These are phyloP conservation scores for Mycena polygramma DNA, from an alignment of 768 basidiomycete genomes.

Conservation along the genomic window DNA sequence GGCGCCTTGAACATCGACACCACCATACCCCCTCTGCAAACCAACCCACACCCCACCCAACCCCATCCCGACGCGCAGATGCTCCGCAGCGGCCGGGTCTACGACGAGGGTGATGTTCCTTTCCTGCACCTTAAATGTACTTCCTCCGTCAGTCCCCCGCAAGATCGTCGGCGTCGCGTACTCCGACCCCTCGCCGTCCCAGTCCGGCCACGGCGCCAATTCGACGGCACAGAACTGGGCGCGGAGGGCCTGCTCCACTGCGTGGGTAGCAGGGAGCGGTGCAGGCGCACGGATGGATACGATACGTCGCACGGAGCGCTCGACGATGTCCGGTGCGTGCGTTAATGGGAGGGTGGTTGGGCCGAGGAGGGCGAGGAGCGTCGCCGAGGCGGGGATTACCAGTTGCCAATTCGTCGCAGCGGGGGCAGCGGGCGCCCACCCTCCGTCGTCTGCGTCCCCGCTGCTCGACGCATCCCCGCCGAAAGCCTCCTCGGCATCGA, in stretches of 20 bases:
- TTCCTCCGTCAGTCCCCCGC: too few relatives aligned
- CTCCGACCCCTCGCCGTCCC: conserved; percentile 45
- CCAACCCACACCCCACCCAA: conserved; percentile 80
- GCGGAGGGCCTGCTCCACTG: conserved; percentile 53
- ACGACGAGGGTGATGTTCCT: too few relatives aligned
- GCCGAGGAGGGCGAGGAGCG: conserved; percentile 55
- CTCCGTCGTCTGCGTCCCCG: conserved; percentile 16
- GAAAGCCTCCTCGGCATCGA: neutral
- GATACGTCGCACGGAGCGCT: conserved; percentile 73
- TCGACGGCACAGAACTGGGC: conserved; percentile 33
- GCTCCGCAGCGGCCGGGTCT: conserved; percentile 57
- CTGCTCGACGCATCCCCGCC: neutral
- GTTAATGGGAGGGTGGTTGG: conserved; percentile 70
- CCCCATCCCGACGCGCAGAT: conserved; percentile 67
- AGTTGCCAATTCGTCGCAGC: neutral
- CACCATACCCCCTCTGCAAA: conserved; percentile 49
- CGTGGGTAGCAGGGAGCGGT: conserved; percentile 36
- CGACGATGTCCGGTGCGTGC: conserved; percentile 74
- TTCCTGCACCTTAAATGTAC: too few relatives aligned
- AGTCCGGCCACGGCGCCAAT: conserved; percentile 53
- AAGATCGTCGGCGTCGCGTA: neutral
- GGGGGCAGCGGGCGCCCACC: neutral
- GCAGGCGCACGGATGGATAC: conserved; percentile 52
- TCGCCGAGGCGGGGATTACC: neutral
- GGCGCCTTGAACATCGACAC: too few relatives aligned